phyloP scores from a whole-genome alignment of 257 asterid genomes.

The Anisodus acutangulus region DNA sequence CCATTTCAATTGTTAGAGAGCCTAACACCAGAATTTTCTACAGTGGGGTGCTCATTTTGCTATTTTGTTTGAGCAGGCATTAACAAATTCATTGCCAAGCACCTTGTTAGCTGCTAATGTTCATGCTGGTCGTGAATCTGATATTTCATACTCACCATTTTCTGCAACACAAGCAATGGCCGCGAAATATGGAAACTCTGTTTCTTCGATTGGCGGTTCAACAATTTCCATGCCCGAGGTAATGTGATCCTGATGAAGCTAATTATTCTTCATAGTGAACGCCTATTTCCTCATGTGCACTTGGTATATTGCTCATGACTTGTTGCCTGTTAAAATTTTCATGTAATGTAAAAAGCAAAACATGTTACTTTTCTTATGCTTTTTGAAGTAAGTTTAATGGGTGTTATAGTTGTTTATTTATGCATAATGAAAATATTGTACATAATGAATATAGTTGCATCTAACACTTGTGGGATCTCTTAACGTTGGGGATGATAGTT shows the following conservation, averaged over 20 bases:
- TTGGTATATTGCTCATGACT: neutral
- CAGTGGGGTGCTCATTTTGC: slow-evolving; percentile 18
- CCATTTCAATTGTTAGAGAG: slow-evolving; percentile 12
- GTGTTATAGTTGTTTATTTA: slow-evolving; percentile 9
- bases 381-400: neutral
- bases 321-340: neutral
- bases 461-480: neutral
- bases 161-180: slow-evolving; percentile 59
- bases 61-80: slow-evolving; percentile 49
- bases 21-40: slow-evolving; percentile 16
- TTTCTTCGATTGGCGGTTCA: slow-evolving; percentile 58
- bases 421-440: neutral
- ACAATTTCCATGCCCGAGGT: slow-evolving; percentile 80
- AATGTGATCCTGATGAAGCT: slow-evolving; percentile 22
- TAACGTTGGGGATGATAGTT: neutral
- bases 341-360: neutral
- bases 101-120: slow-evolving; percentile 59
- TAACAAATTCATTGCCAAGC: slow-evolving; percentile 63
- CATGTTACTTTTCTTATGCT: neutral
- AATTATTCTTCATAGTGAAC: neutral
- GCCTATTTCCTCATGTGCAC: neutral
- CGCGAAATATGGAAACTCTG: slow-evolving; percentile 60
- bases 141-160: slow-evolving; percentile 65
- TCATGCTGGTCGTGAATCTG: slow-evolving; percentile 70
- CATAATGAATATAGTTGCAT: neutral